Conservation (phyloP, 2,329 filamentous ascomycete species). For the Lecanosticta acicola region DNA sequence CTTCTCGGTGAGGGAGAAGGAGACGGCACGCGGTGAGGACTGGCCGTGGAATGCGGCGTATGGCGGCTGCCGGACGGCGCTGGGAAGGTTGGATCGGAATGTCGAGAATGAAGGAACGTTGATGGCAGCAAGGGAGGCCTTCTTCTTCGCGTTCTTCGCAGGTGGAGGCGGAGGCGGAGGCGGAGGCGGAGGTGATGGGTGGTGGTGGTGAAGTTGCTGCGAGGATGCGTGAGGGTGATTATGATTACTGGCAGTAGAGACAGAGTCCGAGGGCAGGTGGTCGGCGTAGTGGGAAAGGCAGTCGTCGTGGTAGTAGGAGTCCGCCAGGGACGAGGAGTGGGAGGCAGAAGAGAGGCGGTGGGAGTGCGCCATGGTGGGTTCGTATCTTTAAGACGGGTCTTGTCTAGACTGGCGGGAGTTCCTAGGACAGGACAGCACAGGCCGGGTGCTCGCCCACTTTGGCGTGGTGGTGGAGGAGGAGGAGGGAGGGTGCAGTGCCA, state of each 20-base stretch:
- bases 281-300: slow-evolving; percentile 37
- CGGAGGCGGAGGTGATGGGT: slow-evolving; percentile 1
- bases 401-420: neutral
- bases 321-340: slow-evolving; percentile 6
- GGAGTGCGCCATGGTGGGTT: neutral
- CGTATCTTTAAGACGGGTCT: neutral
- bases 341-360: neutral
- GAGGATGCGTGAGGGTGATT: neutral
- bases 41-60: slow-evolving; percentile 41
- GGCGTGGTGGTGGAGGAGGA: no score
- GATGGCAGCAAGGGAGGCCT: slow-evolving; percentile 7
- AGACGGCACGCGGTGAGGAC: slow-evolving; percentile 44
- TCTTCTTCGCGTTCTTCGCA: slow-evolving; percentile 1
- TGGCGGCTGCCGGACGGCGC: slow-evolving; percentile 6
- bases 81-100: slow-evolving; percentile 38
- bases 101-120: slow-evolving; percentile 41
- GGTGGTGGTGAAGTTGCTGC: neutral
- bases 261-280: neutral
- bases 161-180: neutral
- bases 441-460: neutral
- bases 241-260: neutral
- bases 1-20: slow-evolving; percentile 39
- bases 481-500: no score
- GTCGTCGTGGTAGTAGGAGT: slow-evolving; percentile 17
- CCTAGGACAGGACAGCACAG: neutral